Conservation (phyloP, 352 stramenopile species). For the Phytophthora fragariaefolia region DNA sequence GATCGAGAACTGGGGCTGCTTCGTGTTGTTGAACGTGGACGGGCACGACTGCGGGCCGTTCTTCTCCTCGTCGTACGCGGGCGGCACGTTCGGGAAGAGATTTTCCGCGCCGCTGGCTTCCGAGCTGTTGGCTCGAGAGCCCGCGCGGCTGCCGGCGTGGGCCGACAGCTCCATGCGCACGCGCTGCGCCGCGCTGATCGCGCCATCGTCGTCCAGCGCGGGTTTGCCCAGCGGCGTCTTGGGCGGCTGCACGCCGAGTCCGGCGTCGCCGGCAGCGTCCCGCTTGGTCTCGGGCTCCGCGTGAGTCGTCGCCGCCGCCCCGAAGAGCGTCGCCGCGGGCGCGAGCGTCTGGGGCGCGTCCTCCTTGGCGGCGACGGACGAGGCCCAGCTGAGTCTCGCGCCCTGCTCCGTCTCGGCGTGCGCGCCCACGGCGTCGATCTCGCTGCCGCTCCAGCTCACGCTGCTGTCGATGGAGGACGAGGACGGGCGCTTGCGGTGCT, state of each 20-base stretch:
- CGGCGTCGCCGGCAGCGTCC: constrained; percentile 2
- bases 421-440: constrained; percentile 27
- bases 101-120: constrained; percentile 46
- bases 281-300: constrained; percentile 9
- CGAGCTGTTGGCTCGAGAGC: constrained; percentile 39
- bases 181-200: constrained; percentile 64
- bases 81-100: constrained; percentile 27
- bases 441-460: constrained; percentile 47
- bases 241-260: constrained; percentile 40
- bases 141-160: constrained; percentile 38
- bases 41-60: constrained; percentile 52
- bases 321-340: constrained; percentile 19
- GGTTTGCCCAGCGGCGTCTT: constrained; percentile 63
- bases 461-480: constrained; percentile 49
- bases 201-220: constrained; percentile 31
- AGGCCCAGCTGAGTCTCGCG: constrained; percentile 27
- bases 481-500: constrained; percentile 45
- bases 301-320: background rate
- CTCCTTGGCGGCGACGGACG: constrained; percentile 28
- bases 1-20: constrained; percentile 43
- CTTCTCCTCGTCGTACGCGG: constrained; percentile 44
- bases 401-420: constrained; percentile 23
- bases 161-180: constrained; percentile 61
- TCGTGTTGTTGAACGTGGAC: constrained; percentile 38
- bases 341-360: constrained; percentile 17